Evolutionary conservation across 495 filamentous ascomycete species (phyloP), one percentile per base, ranked within the genome.

Genomic region (Tirmania nivea): DNA sequence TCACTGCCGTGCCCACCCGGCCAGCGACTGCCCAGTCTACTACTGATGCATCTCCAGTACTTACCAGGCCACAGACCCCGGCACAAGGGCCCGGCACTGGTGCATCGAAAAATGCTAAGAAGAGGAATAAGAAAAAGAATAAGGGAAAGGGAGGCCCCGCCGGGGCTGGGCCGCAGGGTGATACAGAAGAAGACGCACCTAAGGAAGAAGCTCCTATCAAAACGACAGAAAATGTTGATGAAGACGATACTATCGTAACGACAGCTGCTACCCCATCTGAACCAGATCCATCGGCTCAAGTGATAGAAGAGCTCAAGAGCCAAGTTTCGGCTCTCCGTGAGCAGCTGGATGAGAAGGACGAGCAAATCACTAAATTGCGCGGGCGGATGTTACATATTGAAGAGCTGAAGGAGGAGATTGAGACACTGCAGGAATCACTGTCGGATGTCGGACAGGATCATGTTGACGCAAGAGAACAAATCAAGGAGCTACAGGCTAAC

Each of bases 51-150:
- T 50, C 58, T 6, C 52, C 68, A 19, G 48, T 14, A 14, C 61
- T 10, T 20, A 63, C 0, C 57, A 60, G n/a, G 67, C 62, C 17
- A 34, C 56, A 10, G 54, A 60, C 34, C 35, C 48, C 52, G 31
- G 52, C 58, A 54, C 60, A 7, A 63, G 54, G 48, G 10, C 21
- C 34, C 14, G 55, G 35, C 0, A 35, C 48, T 12, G n/a, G 52
- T 14, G 34, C 36, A 0, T 25, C 31, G 8, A 52, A 20, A 4
- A 35, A 17, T 6, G 66, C 67, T 17, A 86, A 81, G 65, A 90
- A 86, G 70, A 94, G 84, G 63, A 90, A 83, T 49, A 84, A 79
- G 51, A 90, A 89, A 65, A 94, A 89, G 72, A 93, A 90, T 74
- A 93, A 86, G 72, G 48, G 57, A 0, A 61, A 59, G 48, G 79